These are phyloP conservation scores for Candida coleopterorum DNA, from an alignment of 805 yeast species.

Conservation along the genomic window DNA sequence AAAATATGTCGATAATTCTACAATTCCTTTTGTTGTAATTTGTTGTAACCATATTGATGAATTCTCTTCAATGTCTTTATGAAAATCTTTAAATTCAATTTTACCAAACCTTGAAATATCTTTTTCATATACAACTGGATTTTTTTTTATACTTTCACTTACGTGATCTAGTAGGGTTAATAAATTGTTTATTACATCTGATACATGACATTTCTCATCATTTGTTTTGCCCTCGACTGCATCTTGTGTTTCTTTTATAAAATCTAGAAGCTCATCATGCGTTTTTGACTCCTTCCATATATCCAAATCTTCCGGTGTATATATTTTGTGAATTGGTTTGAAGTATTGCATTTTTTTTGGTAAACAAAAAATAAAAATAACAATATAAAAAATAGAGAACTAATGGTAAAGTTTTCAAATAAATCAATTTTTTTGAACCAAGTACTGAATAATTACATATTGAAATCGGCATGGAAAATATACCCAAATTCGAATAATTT, in stretches of 20 bases:
- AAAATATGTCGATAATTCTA: conserved; percentile 56
- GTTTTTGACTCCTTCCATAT: conserved; percentile 53
- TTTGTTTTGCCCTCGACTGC: conserved; percentile 64
- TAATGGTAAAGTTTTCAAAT: conserved; percentile 1
- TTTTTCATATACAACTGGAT: conserved; percentile 68
- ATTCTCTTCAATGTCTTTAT: conserved; percentile 50
- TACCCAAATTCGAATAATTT: conserved; percentile 14
- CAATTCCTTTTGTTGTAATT: conserved; percentile 18
- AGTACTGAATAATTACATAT: conserved; percentile 12
- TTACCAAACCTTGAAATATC: conserved; percentile 82
- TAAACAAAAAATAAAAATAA: too few relatives aligned
- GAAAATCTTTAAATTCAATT: conserved; percentile 78
- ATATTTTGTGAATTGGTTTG: conserved; percentile 38
- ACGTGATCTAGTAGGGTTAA: conserved; percentile 42
- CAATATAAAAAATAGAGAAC: conserved; percentile 1
- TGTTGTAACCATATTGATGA: conserved; percentile 11
- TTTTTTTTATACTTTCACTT: conserved; percentile 36
- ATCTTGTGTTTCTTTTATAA: conserved; percentile 53
- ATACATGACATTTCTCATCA: conserved; percentile 35
- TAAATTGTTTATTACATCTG: conserved; percentile 29
- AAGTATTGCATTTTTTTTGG: too few relatives aligned
- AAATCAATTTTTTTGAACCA: conserved; percentile 6
- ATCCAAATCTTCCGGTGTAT: conserved; percentile 55
- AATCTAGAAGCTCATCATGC: conserved; percentile 46
- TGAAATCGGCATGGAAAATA: conserved; percentile 14